Percentiles rank a stretch among this genome's conserved stretches.
Evolutionary conservation across 2,329 filamentous ascomycete genomes (phyloP).

Genomic region (Purpureocillium lavendulum): DNA sequence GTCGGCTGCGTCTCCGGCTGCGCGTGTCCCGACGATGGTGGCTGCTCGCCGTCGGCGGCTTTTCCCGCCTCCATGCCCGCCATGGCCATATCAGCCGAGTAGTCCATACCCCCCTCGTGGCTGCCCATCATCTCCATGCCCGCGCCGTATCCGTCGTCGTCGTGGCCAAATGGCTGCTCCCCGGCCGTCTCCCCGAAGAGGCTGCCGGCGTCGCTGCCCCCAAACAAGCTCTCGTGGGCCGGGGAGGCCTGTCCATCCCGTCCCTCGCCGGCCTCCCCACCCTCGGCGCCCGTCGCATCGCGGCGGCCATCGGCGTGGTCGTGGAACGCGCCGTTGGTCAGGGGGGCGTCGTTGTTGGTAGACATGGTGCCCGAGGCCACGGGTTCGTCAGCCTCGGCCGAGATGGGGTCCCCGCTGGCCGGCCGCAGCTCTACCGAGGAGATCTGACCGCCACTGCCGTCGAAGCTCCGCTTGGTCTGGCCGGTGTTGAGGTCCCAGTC

Average conservation of each 20-base stretch:
- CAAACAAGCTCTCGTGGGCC: slow-evolving; percentile 73
- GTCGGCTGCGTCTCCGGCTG: background rate
- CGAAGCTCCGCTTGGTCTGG: slow-evolving; percentile 64
- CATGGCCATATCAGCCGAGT: slow-evolving; percentile 35
- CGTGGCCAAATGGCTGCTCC: slow-evolving; percentile 60
- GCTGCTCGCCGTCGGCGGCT: slow-evolving; percentile 9
- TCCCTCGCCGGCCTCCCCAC: slow-evolving; percentile 17
- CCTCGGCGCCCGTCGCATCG: slow-evolving; percentile 4
- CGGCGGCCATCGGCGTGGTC: slow-evolving; percentile 11
- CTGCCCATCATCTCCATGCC: slow-evolving; percentile 53
- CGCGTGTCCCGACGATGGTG: background rate
- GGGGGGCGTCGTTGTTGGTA: slow-evolving; percentile 61
- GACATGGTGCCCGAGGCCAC: slow-evolving; percentile 60
- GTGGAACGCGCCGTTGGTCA: slow-evolving; percentile 38
- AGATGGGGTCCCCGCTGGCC: slow-evolving; percentile 64
- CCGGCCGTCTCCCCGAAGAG: slow-evolving; percentile 73
- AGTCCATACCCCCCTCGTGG: slow-evolving; percentile 30
- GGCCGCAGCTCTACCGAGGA: slow-evolving; percentile 82
- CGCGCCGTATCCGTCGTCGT: slow-evolving; percentile 76
- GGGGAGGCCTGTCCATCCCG: slow-evolving; percentile 56
- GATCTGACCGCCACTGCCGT: slow-evolving; percentile 73
- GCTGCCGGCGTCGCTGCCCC: slow-evolving; percentile 69
- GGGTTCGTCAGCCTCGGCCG: slow-evolving; percentile 58
- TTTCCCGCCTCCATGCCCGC: slow-evolving; percentile 19
- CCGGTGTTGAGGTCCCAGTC: slow-evolving; percentile 96